Evolutionary conservation across 2,329 filamentous ascomycete species (phyloP), one percentile per base, ranked within the genome.

Genomic region (Leptographium galeiforme): DNA sequence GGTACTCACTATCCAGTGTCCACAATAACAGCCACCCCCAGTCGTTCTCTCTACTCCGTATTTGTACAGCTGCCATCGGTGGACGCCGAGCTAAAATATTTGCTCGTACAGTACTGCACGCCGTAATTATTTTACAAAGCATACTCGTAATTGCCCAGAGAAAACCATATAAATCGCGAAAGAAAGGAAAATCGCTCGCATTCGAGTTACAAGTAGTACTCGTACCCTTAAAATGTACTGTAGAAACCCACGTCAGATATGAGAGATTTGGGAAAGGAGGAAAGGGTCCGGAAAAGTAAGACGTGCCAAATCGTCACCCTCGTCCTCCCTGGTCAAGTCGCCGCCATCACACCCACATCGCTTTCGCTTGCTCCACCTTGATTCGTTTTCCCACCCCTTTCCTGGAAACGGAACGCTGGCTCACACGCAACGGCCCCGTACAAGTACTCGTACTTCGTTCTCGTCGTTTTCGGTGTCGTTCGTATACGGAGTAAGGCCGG

Each of bases 401-500:
- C 36, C 36, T 13, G 32, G 18, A 48, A 19, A 36, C 8, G 32
- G 45, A 47, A 25, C 30, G 25, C 44, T 47, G 44, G 33, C 19
- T 38, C 18, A 48, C 47, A 39, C 34, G 47, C 47, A 18, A 36
- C 34, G 38, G 33, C 18, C 34, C 39, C 38, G 25, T 25, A 25
- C 25, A 25, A 25, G 25, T 25, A 25, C 25, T 25, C 5, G 25
- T 25, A 25, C 25, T 25, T 25, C 25, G 25, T 25, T 25, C 25
- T 48, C 45, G 45, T 34, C 25, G 48, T 41, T 40, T 36, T 41
- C 48, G 18, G 48, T 34, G 34, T 49, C 39, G 5, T 25, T 25
- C 48, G 38, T 50, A 43, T 34, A n/a, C n/a, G n/a, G n/a, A n/a
- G n/a, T n/a, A 50, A 50, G 48, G n/a, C 48, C 48, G 5, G 19